A percentile compares a stretch with the other conserved stretches of the same genome.
Evolutionary conservation across 441 rosid genomes (phyloP).

Genomic region (Capsella rubella): DNA sequence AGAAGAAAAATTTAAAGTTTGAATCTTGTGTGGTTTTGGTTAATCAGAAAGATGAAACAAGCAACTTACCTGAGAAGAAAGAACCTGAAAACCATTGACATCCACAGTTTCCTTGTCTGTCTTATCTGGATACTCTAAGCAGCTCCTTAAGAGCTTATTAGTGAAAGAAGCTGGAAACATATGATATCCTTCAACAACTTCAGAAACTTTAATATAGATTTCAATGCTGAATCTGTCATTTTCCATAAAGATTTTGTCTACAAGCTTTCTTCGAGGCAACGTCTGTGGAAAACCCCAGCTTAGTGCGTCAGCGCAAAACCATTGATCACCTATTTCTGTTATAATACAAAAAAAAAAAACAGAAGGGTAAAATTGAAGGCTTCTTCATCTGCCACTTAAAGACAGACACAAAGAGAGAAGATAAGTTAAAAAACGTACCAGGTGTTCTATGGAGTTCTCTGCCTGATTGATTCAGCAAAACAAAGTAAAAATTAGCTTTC

Average conservation of each 20-base stretch:
- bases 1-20: not conserved
- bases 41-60: not conserved
- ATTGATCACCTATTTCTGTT: not conserved
- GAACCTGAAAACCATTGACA: not conserved
- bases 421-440: not conserved
- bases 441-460: constrained; percentile 4
- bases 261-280: not conserved
- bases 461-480: constrained; percentile 6
- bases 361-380: not conserved
- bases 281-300: not conserved
- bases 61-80: not conserved
- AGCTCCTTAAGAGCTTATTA: not conserved
- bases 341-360: not conserved
- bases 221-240: not conserved
- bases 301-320: not conserved
- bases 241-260: not conserved
- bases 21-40: not conserved
- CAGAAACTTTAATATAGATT: not conserved
- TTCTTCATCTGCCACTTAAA: not conserved
- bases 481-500: constrained; percentile 7
- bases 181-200: constrained; percentile 1
- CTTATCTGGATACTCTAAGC: constrained; percentile 3
- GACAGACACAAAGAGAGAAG: not conserved
- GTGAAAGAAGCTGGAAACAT: constrained; percentile 15
- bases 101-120: not conserved